phyloP scores from a whole-genome alignment of 768 basidiomycete genomes.

The Suillus subluteus region DNA sequence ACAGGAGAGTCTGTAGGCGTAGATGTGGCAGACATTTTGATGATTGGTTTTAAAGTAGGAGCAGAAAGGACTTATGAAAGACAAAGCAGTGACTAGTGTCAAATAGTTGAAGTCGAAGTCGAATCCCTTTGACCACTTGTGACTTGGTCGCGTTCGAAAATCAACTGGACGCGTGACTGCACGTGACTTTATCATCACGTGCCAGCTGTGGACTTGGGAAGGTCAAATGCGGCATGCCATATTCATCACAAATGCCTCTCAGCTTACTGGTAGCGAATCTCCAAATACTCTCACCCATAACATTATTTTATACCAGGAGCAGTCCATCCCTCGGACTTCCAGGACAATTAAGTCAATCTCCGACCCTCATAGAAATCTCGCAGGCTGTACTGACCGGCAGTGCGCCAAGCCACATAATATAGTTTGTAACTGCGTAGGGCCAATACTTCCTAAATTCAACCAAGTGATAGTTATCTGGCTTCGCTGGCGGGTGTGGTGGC shows the following conservation, averaged over 20 bases:
- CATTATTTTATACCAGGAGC: neutral
- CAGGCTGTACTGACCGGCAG: slow-evolving; percentile 1
- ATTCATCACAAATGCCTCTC: too few relatives aligned
- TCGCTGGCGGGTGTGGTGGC: neutral
- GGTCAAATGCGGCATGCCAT: too few relatives aligned
- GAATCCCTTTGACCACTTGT: neutral
- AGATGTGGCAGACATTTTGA: slow-evolving; percentile 55
- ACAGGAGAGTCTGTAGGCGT: slow-evolving; percentile 72
- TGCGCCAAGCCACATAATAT: too few relatives aligned
- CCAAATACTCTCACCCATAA: too few relatives aligned
- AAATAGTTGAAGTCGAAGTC: slow-evolving; percentile 4
- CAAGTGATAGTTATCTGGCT: neutral
- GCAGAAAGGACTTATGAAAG: neutral
- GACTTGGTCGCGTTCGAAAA: slow-evolving; percentile 24
- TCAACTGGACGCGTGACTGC: slow-evolving; percentile 34
- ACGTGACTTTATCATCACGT: slow-evolving; percentile 24
- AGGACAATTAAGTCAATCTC: neutral
- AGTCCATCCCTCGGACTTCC: neutral
- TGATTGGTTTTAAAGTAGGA: slow-evolving; percentile 1
- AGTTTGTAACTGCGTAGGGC: neutral
- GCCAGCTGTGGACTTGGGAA: neutral
- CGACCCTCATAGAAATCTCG: neutral
- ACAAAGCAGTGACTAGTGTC: slow-evolving; percentile 1
- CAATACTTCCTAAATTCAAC: neutral
- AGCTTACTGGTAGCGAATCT: too few relatives aligned